phyloP scores from a whole-genome alignment of 495 filamentous ascomycete species.

The Thermochaetoides thermophila region DNA sequence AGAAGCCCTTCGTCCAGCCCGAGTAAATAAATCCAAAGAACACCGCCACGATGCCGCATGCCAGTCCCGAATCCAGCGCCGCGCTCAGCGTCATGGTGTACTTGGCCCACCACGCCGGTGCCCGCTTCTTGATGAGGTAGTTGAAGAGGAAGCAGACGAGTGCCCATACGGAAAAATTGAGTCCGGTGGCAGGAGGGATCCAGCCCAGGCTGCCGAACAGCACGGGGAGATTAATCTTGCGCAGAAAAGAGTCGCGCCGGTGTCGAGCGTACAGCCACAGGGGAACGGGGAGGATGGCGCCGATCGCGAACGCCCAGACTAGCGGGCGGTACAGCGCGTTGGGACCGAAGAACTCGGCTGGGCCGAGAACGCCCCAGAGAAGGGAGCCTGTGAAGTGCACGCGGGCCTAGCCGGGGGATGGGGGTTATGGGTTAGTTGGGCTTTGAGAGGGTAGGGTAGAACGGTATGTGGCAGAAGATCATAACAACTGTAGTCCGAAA shows the following conservation, averaged over 20 bases:
- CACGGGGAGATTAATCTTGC: constrained; percentile 57
- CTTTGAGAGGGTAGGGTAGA: no score
- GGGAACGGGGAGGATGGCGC: constrained; percentile 51
- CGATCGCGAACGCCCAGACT: constrained; percentile 65
- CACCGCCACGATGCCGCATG: constrained; percentile 62
- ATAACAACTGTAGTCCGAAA: no score
- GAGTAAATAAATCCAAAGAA: constrained; percentile 75
- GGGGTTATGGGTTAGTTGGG: no score
- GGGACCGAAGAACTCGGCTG: constrained; percentile 59
- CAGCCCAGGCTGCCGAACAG: constrained; percentile 59
- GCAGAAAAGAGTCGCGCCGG: constrained; percentile 33
- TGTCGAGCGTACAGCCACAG: constrained; percentile 48
- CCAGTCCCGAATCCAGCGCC: constrained; percentile 67
- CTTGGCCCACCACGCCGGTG: constrained; percentile 65
- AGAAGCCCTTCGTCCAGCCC: constrained; percentile 45
- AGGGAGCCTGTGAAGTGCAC: constrained; percentile 86
- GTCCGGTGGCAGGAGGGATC: constrained; percentile 75
- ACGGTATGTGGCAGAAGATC: no score
- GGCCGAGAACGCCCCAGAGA: constrained; percentile 79
- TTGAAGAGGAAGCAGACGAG: constrained; percentile 75
- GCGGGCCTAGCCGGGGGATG: constrained; percentile 34
- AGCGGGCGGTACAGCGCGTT: constrained; percentile 53
- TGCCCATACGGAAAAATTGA: constrained; percentile 73
- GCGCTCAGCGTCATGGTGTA: constrained; percentile 81
- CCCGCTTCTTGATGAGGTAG: constrained; percentile 50